Percentiles rank a stretch among this genome's conserved stretches.
These are phyloP conservation scores for Moringa oleifera DNA, from an alignment of 345 rosid genomes.

Conservation along the genomic window DNA sequence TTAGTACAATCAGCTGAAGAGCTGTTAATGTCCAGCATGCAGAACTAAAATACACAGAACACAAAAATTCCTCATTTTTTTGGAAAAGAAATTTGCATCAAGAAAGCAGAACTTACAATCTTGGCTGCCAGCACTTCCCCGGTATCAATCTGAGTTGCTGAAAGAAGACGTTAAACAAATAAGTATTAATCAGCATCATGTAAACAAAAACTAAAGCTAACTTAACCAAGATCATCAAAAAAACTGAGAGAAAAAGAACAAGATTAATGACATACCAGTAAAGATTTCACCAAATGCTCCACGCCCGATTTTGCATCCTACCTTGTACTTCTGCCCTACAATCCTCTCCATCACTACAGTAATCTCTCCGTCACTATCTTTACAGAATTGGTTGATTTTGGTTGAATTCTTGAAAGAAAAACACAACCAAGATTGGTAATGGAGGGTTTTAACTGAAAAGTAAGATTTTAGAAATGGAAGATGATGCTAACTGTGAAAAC, in stretches of 20 bases:
- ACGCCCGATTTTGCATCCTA: slow-evolving; percentile 69
- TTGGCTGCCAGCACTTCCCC: slow-evolving; percentile 65
- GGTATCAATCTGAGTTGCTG: slow-evolving; percentile 62
- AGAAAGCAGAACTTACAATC: slow-evolving; percentile 44
- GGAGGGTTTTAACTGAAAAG: background rate
- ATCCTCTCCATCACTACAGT: slow-evolving; percentile 40
- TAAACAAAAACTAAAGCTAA: background rate
- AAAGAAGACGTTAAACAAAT: slow-evolving; percentile 1
- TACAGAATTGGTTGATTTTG: background rate
- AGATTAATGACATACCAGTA: slow-evolving; percentile 35
- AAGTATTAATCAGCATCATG: slow-evolving; percentile 4
- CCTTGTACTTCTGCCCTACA: slow-evolving; percentile 50
- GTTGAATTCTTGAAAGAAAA: background rate
- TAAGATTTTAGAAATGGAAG: background rate
- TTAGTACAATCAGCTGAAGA: background rate
- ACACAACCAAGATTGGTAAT: slow-evolving; percentile 13
- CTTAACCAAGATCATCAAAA: no score
- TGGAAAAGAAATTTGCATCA: background rate
- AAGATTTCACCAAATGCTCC: slow-evolving; percentile 76
- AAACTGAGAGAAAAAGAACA: background rate
- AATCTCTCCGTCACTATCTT: background rate
- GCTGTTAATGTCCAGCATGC: background rate
- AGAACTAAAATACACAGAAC: background rate
- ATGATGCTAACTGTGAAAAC: no score
- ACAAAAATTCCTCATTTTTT: background rate